Evolutionary conservation across 306 rosid genomes (phyloP).

Genomic region (Luffa aegyptiaca): DNA sequence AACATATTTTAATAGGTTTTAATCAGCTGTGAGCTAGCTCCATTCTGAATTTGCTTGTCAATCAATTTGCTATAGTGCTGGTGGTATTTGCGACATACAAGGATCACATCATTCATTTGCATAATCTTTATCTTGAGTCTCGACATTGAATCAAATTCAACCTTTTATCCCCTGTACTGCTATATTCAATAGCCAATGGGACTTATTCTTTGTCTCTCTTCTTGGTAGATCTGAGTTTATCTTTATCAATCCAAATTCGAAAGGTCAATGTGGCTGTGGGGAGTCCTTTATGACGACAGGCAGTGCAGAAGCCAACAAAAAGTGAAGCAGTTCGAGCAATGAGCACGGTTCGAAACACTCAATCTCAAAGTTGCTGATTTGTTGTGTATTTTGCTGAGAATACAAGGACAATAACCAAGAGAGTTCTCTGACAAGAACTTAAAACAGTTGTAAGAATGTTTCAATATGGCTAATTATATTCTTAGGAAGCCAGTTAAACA

Average conservation of each 20-base stretch:
- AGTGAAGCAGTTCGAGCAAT: neutral
- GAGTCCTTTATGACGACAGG: constrained; percentile 77
- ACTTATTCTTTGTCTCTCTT: neutral
- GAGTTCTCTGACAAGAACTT: neutral
- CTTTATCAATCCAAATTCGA: constrained; percentile 86
- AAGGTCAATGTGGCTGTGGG: constrained; percentile 97
- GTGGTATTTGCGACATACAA: neutral
- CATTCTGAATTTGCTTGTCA: neutral
- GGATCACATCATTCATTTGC: neutral
- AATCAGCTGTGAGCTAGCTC: neutral
- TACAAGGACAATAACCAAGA: neutral
- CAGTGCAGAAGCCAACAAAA: constrained; percentile 34
- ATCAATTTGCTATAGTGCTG: neutral
- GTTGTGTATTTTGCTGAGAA: neutral
- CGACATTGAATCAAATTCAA: neutral
- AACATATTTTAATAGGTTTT: neutral
- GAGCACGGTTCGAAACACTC: neutral
- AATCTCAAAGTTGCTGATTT: neutral
- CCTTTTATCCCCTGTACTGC: neutral
- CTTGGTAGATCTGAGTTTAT: constrained; percentile 73
- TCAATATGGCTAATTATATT: neutral
- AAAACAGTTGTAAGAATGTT: neutral
- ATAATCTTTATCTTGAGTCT: neutral
- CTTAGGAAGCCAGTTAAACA: neutral
- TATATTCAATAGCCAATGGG: neutral